These are phyloP conservation scores for Flaveria robusta DNA, from an alignment of 129 eudicot species.

Conservation along the genomic window DNA sequence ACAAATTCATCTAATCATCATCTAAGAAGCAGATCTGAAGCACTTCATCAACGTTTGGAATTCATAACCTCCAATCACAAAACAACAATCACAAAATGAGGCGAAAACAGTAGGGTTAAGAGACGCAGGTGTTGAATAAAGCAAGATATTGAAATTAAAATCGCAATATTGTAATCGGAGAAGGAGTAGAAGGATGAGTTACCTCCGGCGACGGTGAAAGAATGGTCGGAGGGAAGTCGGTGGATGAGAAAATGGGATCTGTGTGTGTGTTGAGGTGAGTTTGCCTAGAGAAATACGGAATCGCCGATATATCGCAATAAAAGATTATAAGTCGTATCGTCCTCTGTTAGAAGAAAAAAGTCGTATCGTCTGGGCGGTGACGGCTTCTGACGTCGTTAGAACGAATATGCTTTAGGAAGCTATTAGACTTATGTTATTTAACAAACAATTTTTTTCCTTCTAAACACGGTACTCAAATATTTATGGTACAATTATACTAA, in stretches of 20 bases:
- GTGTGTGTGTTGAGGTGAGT: background rate
- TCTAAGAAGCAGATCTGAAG: constrained; percentile 33
- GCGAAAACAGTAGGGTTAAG: constrained; percentile 19
- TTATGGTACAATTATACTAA: no score
- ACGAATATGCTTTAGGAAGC: constrained; percentile 22
- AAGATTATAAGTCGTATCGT: constrained; percentile 16
- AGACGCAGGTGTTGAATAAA: constrained; percentile 5
- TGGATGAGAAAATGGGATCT: constrained; percentile 36
- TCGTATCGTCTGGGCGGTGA: constrained; percentile 24
- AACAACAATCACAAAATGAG: background rate
- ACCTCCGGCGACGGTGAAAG: constrained; percentile 38
- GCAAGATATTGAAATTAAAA: background rate
- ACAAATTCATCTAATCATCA: background rate
- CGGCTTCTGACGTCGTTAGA: constrained; percentile 15
- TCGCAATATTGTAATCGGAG: background rate
- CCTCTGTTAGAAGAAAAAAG: background rate
- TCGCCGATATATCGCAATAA: constrained; percentile 11
- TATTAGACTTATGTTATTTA: background rate
- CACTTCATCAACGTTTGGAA: background rate
- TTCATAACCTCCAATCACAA: background rate
- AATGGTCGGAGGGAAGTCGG: constrained; percentile 39
- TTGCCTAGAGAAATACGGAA: constrained; percentile 27
- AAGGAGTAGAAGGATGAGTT: background rate
- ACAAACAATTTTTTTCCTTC: no score
- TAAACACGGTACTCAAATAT: no score